These are phyloP conservation scores for Wolfiporia cocos DNA, from an alignment of 1,284 basidiomycete species.

Conservation along the genomic window DNA sequence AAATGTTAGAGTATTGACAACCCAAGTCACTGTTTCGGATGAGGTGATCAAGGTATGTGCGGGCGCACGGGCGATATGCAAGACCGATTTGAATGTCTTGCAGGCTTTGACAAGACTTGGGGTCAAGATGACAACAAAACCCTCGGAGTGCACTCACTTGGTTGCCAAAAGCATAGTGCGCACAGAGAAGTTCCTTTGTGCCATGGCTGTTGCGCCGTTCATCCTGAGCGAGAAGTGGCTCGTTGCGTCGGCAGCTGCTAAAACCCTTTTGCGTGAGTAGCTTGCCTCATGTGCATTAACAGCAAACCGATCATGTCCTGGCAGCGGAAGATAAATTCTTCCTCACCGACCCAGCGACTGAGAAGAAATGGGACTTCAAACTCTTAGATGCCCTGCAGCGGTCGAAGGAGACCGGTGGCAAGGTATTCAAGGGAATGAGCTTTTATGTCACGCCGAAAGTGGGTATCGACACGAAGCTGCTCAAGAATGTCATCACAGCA, in stretches of 20 bases:
- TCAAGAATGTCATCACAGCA: conserved; percentile 59
- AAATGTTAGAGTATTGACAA: conserved; percentile 66
- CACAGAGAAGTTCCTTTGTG: conserved; percentile 81
- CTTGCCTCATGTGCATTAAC: background rate
- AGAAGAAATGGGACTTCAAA: conserved; percentile 59
- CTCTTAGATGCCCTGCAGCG: conserved; percentile 52
- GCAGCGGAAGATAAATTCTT: conserved; percentile 59
- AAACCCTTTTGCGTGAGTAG: conserved; percentile 56
- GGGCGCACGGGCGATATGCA: no score
- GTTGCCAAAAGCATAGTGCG: conserved; percentile 61
- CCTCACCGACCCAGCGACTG: conserved; percentile 53
- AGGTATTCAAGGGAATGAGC: conserved; percentile 53
- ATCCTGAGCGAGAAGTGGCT: conserved; percentile 69
- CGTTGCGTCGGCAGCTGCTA: conserved; percentile 45
- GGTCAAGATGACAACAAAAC: conserved; percentile 51
- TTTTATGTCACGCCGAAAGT: conserved; percentile 73
- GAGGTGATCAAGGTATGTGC: conserved; percentile 45
- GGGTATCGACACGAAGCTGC: conserved; percentile 43
- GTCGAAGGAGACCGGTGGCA: conserved; percentile 43
- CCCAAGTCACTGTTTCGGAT: conserved; percentile 48
- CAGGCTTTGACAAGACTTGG: conserved; percentile 61
- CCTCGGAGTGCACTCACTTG: conserved; percentile 72
- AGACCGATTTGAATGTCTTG: no score
- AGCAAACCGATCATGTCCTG: background rate
- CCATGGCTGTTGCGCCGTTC: conserved; percentile 53